phyloP scores from a whole-genome alignment of 768 basidiomycete species.

The Mycena polygramma region DNA sequence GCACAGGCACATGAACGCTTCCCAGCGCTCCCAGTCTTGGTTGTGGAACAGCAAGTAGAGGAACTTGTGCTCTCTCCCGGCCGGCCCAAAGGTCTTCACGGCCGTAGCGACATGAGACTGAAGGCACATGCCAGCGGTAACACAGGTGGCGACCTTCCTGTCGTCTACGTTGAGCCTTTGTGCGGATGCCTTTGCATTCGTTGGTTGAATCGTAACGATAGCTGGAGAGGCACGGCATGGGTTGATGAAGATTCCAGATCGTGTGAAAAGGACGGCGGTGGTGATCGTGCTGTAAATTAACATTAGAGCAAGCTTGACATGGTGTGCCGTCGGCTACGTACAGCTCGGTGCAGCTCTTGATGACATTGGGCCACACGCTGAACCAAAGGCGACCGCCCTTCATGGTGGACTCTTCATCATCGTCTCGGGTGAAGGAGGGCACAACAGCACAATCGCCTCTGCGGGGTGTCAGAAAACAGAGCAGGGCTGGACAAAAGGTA shows the following conservation, averaged over 20 bases:
- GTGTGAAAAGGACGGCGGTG: not conserved
- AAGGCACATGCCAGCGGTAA: not conserved
- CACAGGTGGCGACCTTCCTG: not conserved
- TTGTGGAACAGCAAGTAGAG: not conserved
- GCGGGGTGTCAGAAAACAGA: not conserved
- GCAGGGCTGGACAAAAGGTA: not conserved
- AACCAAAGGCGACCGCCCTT: not conserved
- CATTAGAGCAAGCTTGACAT: not conserved
- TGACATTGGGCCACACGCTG: not conserved
- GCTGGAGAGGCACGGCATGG: not conserved
- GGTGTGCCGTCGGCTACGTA: not conserved
- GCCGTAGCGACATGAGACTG: not conserved
- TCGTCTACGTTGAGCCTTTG: not conserved
- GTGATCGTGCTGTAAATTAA: not conserved
- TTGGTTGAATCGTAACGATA: not conserved
- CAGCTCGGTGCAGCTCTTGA: not conserved
- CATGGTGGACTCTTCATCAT: not conserved
- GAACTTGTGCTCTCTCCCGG: not conserved
- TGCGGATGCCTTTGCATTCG: not conserved
- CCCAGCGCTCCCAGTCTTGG: slow-evolving; percentile 13
- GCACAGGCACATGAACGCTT: not conserved
- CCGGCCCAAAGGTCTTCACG: not conserved
- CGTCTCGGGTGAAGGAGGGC: not conserved
- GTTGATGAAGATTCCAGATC: not conserved
- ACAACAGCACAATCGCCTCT: not conserved